A percentile compares a stretch with the other conserved stretches of the same genome.
Evolutionary conservation across 257 asterid genomes (phyloP).

Genomic region (Nicotiana tomentosiformis): DNA sequence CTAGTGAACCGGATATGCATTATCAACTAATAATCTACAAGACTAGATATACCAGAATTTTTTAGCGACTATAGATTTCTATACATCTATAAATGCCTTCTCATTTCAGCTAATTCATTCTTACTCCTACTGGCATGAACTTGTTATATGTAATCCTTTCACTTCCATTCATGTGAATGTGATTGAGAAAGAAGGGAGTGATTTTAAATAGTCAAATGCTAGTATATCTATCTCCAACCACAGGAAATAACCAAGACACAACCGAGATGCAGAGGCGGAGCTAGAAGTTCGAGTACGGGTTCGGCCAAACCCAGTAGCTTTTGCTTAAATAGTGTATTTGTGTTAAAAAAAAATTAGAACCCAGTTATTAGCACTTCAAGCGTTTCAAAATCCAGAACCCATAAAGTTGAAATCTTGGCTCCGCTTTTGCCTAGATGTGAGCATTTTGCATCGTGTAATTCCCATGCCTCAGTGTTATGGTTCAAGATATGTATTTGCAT

Average conservation of each 20-base stretch:
- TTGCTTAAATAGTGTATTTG: no score
- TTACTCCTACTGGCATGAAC: not conserved
- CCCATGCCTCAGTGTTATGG: not conserved
- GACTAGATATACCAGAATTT: not conserved
- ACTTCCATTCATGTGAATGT: conserved; percentile 2
- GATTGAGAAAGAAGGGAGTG: not conserved
- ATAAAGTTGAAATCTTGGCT: no score
- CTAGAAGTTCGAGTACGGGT: no score
- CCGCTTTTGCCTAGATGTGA: not conserved
- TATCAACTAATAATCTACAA: not conserved
- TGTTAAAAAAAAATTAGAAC: no score
- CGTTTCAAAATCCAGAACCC: no score
- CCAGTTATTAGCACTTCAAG: no score
- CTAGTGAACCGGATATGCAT: not conserved
- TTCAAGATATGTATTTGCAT: not conserved
- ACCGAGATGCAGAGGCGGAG: not conserved
- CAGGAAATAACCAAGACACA: not conserved
- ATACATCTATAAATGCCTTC: not conserved
- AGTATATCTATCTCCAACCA: not conserved
- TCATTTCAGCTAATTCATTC: not conserved
- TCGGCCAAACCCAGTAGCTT: no score
- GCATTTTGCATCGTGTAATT: not conserved
- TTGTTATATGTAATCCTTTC: not conserved
- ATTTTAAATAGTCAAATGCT: not conserved
- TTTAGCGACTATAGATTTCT: not conserved